phyloP scores from a whole-genome alignment of 2,329 filamentous ascomycete species.

The Colletotrichum sp. region DNA sequence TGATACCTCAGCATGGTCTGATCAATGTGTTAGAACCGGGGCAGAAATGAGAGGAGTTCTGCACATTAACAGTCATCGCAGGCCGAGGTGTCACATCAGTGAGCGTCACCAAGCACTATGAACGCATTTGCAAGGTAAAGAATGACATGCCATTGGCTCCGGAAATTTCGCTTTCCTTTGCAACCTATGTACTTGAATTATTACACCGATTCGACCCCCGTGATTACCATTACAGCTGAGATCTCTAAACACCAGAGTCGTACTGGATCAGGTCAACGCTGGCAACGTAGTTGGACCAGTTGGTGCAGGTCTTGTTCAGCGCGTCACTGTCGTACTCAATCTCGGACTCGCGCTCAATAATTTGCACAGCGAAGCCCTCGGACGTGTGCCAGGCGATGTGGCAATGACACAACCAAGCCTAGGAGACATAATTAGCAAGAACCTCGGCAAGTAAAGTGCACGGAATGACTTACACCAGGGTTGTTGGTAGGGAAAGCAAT shows the following conservation, averaged over 20 bases:
- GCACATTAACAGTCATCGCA: background rate
- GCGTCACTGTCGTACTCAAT: constrained; percentile 19
- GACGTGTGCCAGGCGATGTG: constrained; percentile 52
- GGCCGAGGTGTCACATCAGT: background rate
- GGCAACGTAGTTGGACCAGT: constrained; percentile 11
- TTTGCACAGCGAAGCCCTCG: constrained; percentile 28
- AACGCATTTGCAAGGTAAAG: background rate
- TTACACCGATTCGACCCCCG: background rate
- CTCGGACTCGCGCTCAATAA: constrained; percentile 25
- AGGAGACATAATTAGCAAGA: background rate
- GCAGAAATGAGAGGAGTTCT: background rate
- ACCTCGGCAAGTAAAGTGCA: background rate
- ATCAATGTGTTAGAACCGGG: background rate
- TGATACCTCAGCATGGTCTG: background rate
- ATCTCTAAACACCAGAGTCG: background rate
- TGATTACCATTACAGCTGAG: background rate
- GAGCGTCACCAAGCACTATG: background rate
- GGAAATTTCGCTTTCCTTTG: background rate
- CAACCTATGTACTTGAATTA: background rate
- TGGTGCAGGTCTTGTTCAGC: constrained; percentile 16
- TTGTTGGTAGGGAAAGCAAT: constrained; percentile 56
- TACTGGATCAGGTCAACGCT: background rate
- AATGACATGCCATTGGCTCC: background rate
- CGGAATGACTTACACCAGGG: constrained; percentile 38
- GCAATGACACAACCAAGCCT: constrained; percentile 53